Evolutionary conservation across 2,329 filamentous ascomycete species (phyloP).

Genomic region (Ceratocystis variospora): DNA sequence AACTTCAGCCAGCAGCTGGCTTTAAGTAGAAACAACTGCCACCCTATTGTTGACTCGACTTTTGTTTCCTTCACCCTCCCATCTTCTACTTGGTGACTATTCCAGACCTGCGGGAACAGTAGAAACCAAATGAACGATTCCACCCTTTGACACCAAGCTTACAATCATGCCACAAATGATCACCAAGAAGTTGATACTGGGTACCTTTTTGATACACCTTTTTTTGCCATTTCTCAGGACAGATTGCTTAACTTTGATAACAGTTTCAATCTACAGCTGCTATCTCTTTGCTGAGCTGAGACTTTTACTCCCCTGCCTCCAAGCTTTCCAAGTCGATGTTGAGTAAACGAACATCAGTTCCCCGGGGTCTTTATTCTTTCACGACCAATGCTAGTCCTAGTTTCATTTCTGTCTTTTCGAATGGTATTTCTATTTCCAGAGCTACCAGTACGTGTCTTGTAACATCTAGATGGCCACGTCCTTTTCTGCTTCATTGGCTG

Average conservation of each 20-base stretch:
- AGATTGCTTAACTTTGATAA: neutral
- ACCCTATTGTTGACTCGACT: no score
- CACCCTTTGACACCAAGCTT: neutral
- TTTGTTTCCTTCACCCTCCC: no score
- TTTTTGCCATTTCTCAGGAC: neutral
- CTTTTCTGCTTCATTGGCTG: neutral
- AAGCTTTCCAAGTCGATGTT: slow-evolving; percentile 45
- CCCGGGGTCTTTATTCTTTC: neutral
- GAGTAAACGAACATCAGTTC: slow-evolving; percentile 38
- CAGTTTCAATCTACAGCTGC: slow-evolving; percentile 53
- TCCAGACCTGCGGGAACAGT: no score
- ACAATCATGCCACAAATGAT: slow-evolving; percentile 3
- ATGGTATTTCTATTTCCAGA: slow-evolving; percentile 53
- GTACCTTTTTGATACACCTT: neutral
- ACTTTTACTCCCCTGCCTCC: slow-evolving; percentile 40
- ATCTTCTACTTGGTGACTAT: neutral
- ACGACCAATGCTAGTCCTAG: slow-evolving; percentile 28
- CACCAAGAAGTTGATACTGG: slow-evolving; percentile 1
- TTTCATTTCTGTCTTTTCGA: slow-evolving; percentile 58
- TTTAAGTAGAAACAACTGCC: no score
- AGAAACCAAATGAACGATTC: no score
- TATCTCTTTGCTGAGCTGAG: slow-evolving; percentile 44
- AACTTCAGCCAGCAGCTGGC: no score
- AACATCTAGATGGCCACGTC: neutral
- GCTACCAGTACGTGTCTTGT: slow-evolving; percentile 33